Conservation (phyloP, 805 yeast genomes). For the Yarrowia sp. region DNA sequence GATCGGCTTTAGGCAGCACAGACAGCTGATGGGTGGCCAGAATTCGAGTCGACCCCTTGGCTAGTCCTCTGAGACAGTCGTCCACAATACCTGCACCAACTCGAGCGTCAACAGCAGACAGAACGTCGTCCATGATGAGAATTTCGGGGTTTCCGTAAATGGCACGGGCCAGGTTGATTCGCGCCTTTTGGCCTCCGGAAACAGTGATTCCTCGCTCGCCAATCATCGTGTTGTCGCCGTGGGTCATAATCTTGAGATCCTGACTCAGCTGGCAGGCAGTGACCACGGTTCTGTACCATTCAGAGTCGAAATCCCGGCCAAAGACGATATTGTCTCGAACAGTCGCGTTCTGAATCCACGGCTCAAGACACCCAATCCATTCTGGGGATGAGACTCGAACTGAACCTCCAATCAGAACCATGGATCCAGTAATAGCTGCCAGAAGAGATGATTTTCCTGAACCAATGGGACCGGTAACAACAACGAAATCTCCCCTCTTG, state of each 20-base stretch:
- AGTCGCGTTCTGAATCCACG: conserved; percentile 86
- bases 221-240: conserved; percentile 81
- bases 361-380: conserved; percentile 65
- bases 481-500: conserved; percentile 71
- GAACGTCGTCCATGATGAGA: conserved; percentile 76
- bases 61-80: conserved; percentile 66
- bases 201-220: conserved; percentile 90
- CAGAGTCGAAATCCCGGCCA: conserved; percentile 62
- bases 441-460: conserved; percentile 80
- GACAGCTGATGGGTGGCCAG: conserved; percentile 87
- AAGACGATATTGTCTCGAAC: conserved; percentile 76
- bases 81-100: conserved; percentile 81
- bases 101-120: conserved; percentile 87
- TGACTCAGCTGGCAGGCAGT: conserved; percentile 68
- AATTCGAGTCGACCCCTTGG: conserved; percentile 67
- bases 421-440: conserved; percentile 73
- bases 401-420: conserved; percentile 63
- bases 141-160: conserved; percentile 73
- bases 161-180: conserved; percentile 82
- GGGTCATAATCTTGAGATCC: conserved; percentile 71
- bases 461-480: conserved; percentile 82
- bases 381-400: conserved; percentile 59
- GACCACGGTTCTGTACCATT: conserved; percentile 61
- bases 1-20: conserved; percentile 70
- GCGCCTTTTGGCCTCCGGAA: conserved; percentile 91